Evolutionary conservation across 768 basidiomycete genomes (phyloP).

Genomic region (Pleurotus eryngii): DNA sequence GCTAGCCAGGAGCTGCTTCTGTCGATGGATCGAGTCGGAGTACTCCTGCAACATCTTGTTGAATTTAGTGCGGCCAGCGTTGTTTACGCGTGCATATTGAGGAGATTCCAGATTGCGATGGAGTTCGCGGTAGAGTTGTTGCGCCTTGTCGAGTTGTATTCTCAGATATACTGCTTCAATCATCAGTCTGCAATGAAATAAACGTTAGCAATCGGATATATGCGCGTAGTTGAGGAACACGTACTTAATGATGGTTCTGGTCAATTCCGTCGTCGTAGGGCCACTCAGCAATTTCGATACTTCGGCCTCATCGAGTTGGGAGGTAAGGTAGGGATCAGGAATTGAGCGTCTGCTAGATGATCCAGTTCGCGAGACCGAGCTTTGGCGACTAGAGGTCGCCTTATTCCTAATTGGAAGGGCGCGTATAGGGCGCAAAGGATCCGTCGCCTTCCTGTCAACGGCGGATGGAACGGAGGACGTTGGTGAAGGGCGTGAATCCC

Average conservation of each 20-base stretch:
- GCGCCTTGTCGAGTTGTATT: neutral
- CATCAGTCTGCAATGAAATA: neutral
- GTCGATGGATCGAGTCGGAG: neutral
- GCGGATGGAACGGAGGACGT: neutral
- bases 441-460: too few species aligned
- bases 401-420: too few species aligned
- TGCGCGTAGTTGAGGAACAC: neutral
- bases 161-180: neutral
- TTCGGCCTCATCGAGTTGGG: neutral
- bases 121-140: neutral
- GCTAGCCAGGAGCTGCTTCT: neutral
- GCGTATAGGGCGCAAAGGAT: too few species aligned
- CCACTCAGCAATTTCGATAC: neutral
- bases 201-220: neutral
- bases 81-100: neutral
- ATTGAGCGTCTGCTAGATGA: neutral
- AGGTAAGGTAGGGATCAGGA: neutral
- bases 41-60: neutral
- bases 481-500: neutral
- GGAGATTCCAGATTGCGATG: neutral
- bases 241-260: neutral
- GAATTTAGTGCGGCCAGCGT: neutral
- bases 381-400: neutral
- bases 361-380: neutral
- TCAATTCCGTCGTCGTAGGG: neutral